Base-by-base conservation (phyloP, 2,329 filamentous ascomycete genomes). In the Rutstroemia sp. region DNA sequence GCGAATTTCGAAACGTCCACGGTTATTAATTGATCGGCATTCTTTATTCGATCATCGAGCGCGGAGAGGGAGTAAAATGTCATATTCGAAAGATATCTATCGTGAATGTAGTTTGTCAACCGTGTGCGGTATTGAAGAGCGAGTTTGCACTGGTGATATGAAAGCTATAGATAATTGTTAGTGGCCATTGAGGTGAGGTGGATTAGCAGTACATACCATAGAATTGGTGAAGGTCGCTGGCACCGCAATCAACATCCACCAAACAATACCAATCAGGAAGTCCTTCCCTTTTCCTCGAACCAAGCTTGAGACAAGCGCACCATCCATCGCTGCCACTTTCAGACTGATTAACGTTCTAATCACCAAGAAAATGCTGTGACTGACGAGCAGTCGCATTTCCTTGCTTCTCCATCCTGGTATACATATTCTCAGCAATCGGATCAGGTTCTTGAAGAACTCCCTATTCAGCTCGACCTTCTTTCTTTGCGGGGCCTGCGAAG, bases 181-280 rank as follows among this genome's bases (percentile, higher is more conserved):
- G 54, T 23, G 21, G 48, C 3, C 3, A 23, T 49, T 2, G 8
- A 21, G 14, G 2, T 30, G 8, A 42, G 7, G 5, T 12, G 3
- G 5, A 4, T 2, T 12, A 21, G 10, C 16, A 14, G 14, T 23
- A 70, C 82, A 72, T 72, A 94, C 89, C 94, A 99, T 99, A 0
- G 92, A 96, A 72, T 99, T 99, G 42, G 94, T 99, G 70, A 97
- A 96, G 0, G 94, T 97, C 1, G 94, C 94, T 9, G 94, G 94
- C 16, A 99, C 80, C 25, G 94, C 92, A 63, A 99, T 94, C 55
- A 92, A 71, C 94, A 99, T 99, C 94, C 94, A 99, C 91, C 92
- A 96, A 5, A 95, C 82, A 65, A 99, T 84, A 0, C 90, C 85
- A 64, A 86, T 84, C 65, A 97, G 69, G 64, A 99, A 99, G 63